phyloP scores from a whole-genome alignment of 2,329 filamentous ascomycete species.

The Colletotrichum cordylinicola region DNA sequence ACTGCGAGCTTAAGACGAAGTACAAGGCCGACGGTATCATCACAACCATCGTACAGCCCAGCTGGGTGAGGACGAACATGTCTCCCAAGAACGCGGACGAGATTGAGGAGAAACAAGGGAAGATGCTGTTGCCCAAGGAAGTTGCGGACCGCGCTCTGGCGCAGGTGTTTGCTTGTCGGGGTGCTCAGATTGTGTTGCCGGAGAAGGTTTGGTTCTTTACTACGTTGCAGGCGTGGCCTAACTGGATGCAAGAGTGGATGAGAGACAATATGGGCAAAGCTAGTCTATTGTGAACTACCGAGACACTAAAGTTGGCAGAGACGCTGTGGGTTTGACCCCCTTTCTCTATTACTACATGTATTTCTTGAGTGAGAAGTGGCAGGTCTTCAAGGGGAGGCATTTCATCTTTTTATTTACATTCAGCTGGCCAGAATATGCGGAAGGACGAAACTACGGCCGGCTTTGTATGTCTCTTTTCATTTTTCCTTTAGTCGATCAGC shows the following conservation, averaged over 20 bases:
- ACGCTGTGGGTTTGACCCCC: neutral
- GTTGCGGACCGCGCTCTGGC: neutral
- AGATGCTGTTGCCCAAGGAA: neutral
- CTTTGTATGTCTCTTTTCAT: neutral
- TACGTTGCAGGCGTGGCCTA: neutral
- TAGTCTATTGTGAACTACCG: neutral
- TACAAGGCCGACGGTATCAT: constrained; percentile 60
- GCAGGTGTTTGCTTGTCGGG: neutral
- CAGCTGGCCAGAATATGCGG: too few relatives aligned
- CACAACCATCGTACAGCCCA: constrained; percentile 51
- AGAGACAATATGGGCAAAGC: neutral
- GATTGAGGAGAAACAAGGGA: neutral
- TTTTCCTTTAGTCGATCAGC: rapidly evolving
- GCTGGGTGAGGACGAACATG: neutral
- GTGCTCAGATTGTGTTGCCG: neutral
- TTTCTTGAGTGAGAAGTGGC: neutral
- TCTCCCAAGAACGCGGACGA: neutral
- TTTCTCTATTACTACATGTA: neutral
- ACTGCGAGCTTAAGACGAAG: constrained; percentile 49
- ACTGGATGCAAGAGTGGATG: neutral
- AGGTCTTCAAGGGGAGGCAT: neutral
- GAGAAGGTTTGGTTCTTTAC: neutral
- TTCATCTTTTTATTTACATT: neutral
- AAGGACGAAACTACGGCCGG: neutral
- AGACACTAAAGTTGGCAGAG: neutral